These are phyloP conservation scores for Suhomyces bokatorum DNA, from an alignment of 1,139 yeast species.

Conservation along the genomic window DNA sequence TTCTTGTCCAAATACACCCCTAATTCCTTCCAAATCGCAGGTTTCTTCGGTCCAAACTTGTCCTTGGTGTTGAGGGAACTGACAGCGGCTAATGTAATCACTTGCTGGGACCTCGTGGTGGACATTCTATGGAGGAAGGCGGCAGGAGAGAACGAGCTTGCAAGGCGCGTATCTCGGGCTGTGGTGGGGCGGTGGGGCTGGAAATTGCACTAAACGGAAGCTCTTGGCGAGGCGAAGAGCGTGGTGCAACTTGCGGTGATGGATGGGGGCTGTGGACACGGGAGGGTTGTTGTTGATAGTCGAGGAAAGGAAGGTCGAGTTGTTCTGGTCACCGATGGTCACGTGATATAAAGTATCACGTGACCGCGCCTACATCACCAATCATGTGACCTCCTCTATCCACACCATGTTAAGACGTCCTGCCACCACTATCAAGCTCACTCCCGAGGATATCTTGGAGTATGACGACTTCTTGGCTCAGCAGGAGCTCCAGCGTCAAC, in stretches of 20 bases:
- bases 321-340: not conserved
- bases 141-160: not conserved
- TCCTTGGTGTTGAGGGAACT: conserved; percentile 23
- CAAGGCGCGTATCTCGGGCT: conserved; percentile 2
- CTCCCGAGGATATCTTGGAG: conserved; percentile 64
- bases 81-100: conserved; percentile 30
- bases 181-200: not conserved
- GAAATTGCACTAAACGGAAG: conserved; percentile 6
- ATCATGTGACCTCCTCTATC: not conserved
- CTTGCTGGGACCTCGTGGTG: conserved; percentile 32
- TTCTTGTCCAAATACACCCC: conserved; percentile 58
- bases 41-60: conserved; percentile 17
- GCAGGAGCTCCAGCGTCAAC: conserved; percentile 7
- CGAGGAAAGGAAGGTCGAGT: not conserved
- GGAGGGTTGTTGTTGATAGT: not conserved
- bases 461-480: conserved; percentile 48
- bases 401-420: conserved; percentile 57
- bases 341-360: not conserved
- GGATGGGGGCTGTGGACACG: not conserved
- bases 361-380: not conserved
- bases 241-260: not conserved
- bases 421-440: conserved; percentile 62
- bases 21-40: conserved; percentile 58
- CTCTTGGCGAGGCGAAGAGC: not conserved
- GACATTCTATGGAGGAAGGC: conserved; percentile 23